phyloP scores from a whole-genome alignment of 2,329 filamentous ascomycete genomes.

The Cercospora sesami region DNA sequence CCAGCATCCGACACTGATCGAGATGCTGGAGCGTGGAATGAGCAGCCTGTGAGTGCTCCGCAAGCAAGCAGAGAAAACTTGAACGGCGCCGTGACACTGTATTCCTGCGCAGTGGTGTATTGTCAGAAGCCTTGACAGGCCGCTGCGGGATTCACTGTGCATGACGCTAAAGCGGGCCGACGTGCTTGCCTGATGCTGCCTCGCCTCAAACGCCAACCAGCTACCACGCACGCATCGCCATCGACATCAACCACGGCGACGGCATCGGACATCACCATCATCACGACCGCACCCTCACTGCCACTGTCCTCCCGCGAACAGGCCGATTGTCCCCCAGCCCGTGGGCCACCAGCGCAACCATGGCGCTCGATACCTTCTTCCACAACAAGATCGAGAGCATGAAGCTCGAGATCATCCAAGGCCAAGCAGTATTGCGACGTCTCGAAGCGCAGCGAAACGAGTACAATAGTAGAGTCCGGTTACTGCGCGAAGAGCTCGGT shows the following conservation, averaged over 20 bases:
- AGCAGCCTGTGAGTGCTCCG: background rate
- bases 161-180: constrained; percentile 5
- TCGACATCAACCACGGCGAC: constrained; percentile 1
- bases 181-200: constrained; percentile 2
- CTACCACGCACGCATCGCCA: constrained; percentile 9
- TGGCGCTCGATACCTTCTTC: constrained; percentile 99
- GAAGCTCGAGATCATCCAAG: constrained; percentile 99
- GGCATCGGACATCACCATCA: constrained; percentile 4
- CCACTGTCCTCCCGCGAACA: background rate
- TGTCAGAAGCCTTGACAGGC: background rate
- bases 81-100: background rate
- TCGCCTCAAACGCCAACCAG: constrained; percentile 4
- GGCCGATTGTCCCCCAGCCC: background rate
- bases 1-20: background rate
- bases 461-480: constrained; percentile 95
- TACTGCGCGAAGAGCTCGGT: constrained; percentile 92
- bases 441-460: constrained; percentile 98
- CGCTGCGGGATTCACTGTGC: background rate
- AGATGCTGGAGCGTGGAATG: background rate
- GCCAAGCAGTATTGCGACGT: constrained; percentile 89
- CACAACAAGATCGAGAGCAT: constrained; percentile 99
- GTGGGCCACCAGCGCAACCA: constrained; percentile 52
- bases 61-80: background rate
- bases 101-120: background rate
- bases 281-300: constrained; percentile 3